Conservation (phyloP, 495 filamentous ascomycete genomes). For the Cetradonia linearis region DNA sequence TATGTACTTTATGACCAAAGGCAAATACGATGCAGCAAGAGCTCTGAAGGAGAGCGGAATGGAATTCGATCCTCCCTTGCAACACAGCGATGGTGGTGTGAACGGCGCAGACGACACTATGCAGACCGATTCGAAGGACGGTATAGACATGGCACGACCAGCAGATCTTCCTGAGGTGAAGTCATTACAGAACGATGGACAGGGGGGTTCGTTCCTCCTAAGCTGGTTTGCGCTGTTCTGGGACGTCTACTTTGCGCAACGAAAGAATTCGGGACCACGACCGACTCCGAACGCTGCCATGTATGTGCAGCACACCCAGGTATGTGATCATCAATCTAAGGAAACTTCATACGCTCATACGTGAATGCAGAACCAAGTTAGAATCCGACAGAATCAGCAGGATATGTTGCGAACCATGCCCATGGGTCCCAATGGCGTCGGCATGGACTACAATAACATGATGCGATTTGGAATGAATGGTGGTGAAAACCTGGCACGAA, state of each 20-base stretch:
- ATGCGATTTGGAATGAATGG: slow-evolving; percentile 43
- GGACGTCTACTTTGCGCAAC: slow-evolving; percentile 80
- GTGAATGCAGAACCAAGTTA: slow-evolving; percentile 50
- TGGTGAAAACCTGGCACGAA: slow-evolving; percentile 51
- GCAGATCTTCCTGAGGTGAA: slow-evolving; percentile 70
- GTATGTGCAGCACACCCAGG: slow-evolving; percentile 75
- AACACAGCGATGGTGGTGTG: slow-evolving; percentile 54
- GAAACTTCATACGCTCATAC: slow-evolving; percentile 6
- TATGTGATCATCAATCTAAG: slow-evolving; percentile 33
- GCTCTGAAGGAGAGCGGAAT: slow-evolving; percentile 56
- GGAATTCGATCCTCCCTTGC: slow-evolving; percentile 45
- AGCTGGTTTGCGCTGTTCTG: slow-evolving; percentile 97
- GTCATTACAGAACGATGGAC: slow-evolving; percentile 44
- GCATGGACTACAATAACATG: slow-evolving; percentile 35
- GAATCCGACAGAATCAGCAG: slow-evolving; percentile 54
- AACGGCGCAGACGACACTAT: slow-evolving; percentile 79
- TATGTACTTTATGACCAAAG: slow-evolving; percentile 82
- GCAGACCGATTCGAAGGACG: slow-evolving; percentile 75
- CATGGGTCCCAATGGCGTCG: slow-evolving; percentile 39
- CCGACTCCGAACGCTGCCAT: slow-evolving; percentile 46
- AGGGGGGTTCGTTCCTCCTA: slow-evolving; percentile 69
- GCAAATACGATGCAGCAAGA: slow-evolving; percentile 69
- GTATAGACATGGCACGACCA: slow-evolving; percentile 58
- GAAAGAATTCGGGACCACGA: slow-evolving; percentile 38
- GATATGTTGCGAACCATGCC: slow-evolving; percentile 58